phyloP scores from a whole-genome alignment of 2,329 filamentous ascomycete genomes.

The Annulohypoxylon truncatum region DNA sequence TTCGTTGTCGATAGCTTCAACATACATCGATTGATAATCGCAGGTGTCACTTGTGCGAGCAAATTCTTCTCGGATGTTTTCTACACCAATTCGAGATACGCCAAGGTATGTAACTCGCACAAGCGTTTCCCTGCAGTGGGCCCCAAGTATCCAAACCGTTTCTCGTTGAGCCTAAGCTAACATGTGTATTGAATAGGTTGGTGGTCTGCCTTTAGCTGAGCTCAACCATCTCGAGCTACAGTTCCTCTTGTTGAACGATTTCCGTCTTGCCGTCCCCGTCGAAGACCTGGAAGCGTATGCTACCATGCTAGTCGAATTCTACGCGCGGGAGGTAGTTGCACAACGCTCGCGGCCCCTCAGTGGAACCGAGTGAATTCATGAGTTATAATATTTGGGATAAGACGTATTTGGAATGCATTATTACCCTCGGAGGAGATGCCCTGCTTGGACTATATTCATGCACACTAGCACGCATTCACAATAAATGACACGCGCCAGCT shows the following conservation, averaged over 20 bases:
- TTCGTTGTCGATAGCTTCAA: slow-evolving; percentile 99
- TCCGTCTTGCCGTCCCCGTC: slow-evolving; percentile 89
- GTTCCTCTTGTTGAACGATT: slow-evolving; percentile 95
- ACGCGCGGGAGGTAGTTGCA: slow-evolving; percentile 85
- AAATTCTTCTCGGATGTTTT: slow-evolving; percentile 99
- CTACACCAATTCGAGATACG: slow-evolving; percentile 98
- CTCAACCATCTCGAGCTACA: slow-evolving; percentile 97
- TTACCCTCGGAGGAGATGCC: not conserved
- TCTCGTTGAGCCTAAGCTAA: slow-evolving; percentile 34
- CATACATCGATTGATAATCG: slow-evolving; percentile 95
- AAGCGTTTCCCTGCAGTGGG: not conserved
- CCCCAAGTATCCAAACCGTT: not conserved
- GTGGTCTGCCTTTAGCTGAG: slow-evolving; percentile 89
- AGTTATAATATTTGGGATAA: slow-evolving; percentile 7
- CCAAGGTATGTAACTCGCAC: slow-evolving; percentile 78
- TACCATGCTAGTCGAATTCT: slow-evolving; percentile 98
- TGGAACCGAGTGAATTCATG: slow-evolving; percentile 17
- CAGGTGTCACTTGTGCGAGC: slow-evolving; percentile 96
- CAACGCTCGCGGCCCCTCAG: slow-evolving; percentile 48
- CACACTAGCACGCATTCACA: slow-evolving; percentile 11
- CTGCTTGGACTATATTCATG: slow-evolving; percentile 19
- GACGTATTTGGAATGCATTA: not conserved
- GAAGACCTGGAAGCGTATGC: slow-evolving; percentile 97
- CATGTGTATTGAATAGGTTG: slow-evolving; percentile 72
- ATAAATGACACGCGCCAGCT: slow-evolving; percentile 4